Evolutionary conservation across 2,329 filamentous ascomycete species (phyloP), one percentile per base, ranked within the genome.

Genomic region (Penicillium verrucosum): DNA sequence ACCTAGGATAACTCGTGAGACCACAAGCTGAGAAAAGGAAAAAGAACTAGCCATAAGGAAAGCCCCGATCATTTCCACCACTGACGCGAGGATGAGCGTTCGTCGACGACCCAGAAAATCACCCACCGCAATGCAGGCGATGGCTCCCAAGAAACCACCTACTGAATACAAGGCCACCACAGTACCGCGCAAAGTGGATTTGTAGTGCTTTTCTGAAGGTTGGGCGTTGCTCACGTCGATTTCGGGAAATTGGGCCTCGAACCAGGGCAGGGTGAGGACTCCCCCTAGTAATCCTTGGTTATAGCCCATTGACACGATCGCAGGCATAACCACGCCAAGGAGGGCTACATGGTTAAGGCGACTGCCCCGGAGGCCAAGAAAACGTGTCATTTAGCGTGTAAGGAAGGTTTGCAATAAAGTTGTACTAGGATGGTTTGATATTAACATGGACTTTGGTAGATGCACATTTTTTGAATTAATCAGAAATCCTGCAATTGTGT

Each of bases 221-320:
- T 30, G 36, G 4, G 55, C 52, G 38, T 50, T 21, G 25, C 21
- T 51, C 45, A 55, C 50, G n/a, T 60, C 48, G 12, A 63, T 55
- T 21, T 61, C 46, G 2, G 36, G 55, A 37, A 59, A 62, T 43
- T 60, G 53, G 16, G 41, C n/a, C 12, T 62, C 38, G 18, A 62
- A 63, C 30, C 41, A 58, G 10, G 54, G 12, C 23, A 62, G 36
- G 3, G 61, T 59, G 34, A 63, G 55, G 2, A 63, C 49, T n/a
- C 61, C 61, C 4, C 61, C 61, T 10, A 63, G 18, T 32, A 61
- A 32, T 6, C 50, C 51, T 40, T 58, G 61, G 18, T 63, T 63
- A 42, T 63, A 63, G 16, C 57, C 59, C 10, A 60, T 42, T 12
- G 57, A 61, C 44, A 62, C 45, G 1, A 61, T 49, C 4, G 61